A percentile compares a stretch with the other conserved stretches of the same genome.
Conservation (phyloP, 805 yeast species). For the Monosporozyma unispora region DNA sequence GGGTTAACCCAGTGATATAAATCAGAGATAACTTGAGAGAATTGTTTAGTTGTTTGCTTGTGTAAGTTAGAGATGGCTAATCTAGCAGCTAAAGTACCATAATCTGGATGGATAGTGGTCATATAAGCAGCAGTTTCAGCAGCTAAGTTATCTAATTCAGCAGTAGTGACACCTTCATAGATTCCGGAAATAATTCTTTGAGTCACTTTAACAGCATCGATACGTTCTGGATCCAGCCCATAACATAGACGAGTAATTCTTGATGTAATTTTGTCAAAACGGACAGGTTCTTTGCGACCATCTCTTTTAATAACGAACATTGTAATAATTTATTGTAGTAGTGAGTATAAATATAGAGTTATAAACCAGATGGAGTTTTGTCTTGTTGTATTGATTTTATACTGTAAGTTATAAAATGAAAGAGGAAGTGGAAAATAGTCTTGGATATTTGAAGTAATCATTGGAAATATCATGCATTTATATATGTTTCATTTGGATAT, state of each 20-base stretch:
- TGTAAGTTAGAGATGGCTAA: constrained; percentile 87
- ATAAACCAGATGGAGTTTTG: not conserved
- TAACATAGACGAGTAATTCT: constrained; percentile 85
- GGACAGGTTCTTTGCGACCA: constrained; percentile 88
- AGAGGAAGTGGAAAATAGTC: not conserved
- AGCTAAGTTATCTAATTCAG: constrained; percentile 66
- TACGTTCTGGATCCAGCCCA: constrained; percentile 78
- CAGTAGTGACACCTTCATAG: constrained; percentile 86
- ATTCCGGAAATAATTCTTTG: constrained; percentile 75
- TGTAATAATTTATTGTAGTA: not conserved
- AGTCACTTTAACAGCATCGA: constrained; percentile 86
- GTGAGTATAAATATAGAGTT: not conserved
- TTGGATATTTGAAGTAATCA: not conserved
- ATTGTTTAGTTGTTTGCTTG: constrained; percentile 77
- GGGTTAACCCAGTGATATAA: constrained; percentile 71
- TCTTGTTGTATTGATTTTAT: not conserved
- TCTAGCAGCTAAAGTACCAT: constrained; percentile 87
- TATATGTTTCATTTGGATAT: not conserved
- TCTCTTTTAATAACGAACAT: constrained; percentile 87
- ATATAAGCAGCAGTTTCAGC: constrained; percentile 94
- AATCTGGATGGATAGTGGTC: constrained; percentile 97
- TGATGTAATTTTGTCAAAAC: constrained; percentile 93
- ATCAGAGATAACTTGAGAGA: constrained; percentile 59
- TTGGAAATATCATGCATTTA: not conserved
- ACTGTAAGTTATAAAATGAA: not conserved